phyloP scores from a whole-genome alignment of 23 red algal species.

The Gracilaria gracilis region DNA sequence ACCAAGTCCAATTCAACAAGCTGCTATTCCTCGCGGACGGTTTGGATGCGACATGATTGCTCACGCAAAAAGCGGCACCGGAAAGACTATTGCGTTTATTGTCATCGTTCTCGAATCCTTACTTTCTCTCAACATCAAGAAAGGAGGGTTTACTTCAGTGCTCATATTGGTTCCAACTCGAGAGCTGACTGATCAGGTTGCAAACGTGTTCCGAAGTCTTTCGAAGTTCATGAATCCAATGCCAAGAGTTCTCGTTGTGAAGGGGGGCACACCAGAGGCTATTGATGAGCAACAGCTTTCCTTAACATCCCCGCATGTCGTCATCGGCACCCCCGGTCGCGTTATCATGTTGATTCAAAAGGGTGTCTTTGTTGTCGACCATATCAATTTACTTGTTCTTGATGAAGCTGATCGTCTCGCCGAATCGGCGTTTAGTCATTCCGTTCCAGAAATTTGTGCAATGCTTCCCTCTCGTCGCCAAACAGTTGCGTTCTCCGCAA shows the following conservation, averaged over 20 bases:
- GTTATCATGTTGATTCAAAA: conserved; percentile 29
- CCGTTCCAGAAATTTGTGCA: conserved; percentile 40
- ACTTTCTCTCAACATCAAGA: not conserved
- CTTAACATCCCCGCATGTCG: conserved; percentile 8
- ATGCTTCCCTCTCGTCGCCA: conserved; percentile 40
- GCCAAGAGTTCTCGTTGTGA: conserved; percentile 34
- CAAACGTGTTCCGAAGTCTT: conserved; percentile 22
- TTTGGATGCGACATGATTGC: conserved; percentile 67
- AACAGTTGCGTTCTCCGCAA: conserved; percentile 73
- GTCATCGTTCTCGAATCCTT: conserved; percentile 36
- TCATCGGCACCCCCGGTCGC: conserved; percentile 73
- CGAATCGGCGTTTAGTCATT: conserved; percentile 41
- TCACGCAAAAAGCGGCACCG: conserved; percentile 65
- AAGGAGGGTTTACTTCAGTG: not conserved
- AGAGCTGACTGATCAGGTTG: conserved; percentile 61
- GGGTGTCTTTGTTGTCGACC: conserved; percentile 11
- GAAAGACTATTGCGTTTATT: conserved; percentile 76
- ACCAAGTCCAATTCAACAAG: conserved; percentile 59
- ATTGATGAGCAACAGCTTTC: conserved; percentile 34
- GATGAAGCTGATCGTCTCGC: conserved; percentile 77
- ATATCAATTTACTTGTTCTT: conserved; percentile 62
- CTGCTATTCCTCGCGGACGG: conserved; percentile 53
- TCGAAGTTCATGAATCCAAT: not conserved
- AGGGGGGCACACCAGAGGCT: conserved; percentile 41
- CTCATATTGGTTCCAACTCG: conserved; percentile 66